phyloP scores from a whole-genome alignment of 192 early-diverging fungal genomes.

The Allomyces arbusculus region DNA sequence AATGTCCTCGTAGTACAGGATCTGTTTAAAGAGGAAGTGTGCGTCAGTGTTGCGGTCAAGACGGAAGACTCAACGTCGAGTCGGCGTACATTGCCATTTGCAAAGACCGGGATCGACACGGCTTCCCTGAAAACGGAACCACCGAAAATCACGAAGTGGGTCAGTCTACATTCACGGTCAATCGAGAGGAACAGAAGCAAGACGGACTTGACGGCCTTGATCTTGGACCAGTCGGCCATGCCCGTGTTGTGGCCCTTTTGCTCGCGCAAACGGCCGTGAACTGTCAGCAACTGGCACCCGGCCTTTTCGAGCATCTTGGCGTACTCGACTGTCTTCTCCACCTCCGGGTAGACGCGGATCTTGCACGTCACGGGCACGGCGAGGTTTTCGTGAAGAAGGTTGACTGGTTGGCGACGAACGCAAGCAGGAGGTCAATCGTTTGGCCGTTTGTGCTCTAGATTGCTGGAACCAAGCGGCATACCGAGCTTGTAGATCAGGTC shows the following conservation, averaged over 20 bases:
- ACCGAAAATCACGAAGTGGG: too few relatives aligned
- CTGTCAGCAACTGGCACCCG: slow-evolving; percentile 77
- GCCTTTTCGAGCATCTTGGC: slow-evolving; percentile 90
- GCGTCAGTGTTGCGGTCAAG: too few relatives aligned
- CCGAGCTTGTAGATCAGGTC: slow-evolving; percentile 40
- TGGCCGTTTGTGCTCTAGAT: background rate
- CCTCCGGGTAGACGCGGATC: slow-evolving; percentile 75
- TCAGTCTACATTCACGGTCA: too few relatives aligned
- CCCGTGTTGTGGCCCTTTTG: slow-evolving; percentile 95
- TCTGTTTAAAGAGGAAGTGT: slow-evolving; percentile 4
- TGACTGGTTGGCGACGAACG: slow-evolving; percentile 19
- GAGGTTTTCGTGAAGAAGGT: slow-evolving; percentile 56
- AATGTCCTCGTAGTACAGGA: slow-evolving; percentile 78
- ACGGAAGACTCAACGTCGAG: too few relatives aligned
- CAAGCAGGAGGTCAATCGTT: background rate
- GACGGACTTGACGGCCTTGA: slow-evolving; percentile 42
- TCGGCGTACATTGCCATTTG: slow-evolving; percentile 62
- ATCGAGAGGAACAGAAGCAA: too few relatives aligned
- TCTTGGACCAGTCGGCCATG: slow-evolving; percentile 88
- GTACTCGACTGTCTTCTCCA: slow-evolving; percentile 75
- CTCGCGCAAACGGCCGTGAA: slow-evolving; percentile 85
- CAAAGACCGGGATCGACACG: slow-evolving; percentile 75
- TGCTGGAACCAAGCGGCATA: slow-evolving; percentile 5
- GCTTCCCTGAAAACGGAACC: slow-evolving; percentile 24
- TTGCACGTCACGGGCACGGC: slow-evolving; percentile 86